Base-by-base conservation (phyloP, 202 grass and related monocot genomes). In the Digitaria exilis region DNA sequence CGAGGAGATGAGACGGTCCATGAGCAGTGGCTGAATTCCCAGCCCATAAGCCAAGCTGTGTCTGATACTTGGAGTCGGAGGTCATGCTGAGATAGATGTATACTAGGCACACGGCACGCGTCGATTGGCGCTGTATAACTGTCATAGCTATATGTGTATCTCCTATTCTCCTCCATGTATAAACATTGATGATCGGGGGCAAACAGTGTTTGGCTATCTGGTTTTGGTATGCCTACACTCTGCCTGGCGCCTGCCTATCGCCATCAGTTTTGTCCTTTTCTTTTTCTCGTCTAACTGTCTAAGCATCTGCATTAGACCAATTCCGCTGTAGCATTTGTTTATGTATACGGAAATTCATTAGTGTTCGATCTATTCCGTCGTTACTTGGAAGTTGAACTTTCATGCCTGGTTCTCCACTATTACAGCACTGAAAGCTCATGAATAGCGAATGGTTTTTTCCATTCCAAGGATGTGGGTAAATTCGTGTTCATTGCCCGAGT, bases 81-180 rank as follows among this genome's bases (percentile, higher is more conserved):
- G 82, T 24, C 68, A 45, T 60, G 83, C 57, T 69, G 68, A 76
- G 39, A n/a, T n/a, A n/a, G n/a, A 78, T 86, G 77, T 71, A 65
- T 76, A 64, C 66, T 67, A 74, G 78, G 26, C 90, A 88, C 78
- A 73, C 42, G 25, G 48, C 78, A 78, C 52, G 50, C 49, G 17
- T 66, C 61, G n/a, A 80, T 69, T 80, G 85, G 82, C 60, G 75
- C 5, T 22, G 63, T 55, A n/a, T 26, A 37, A 81, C 83, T 71
- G 44, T 46, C 28, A 51, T 14, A 55, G 11, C 44, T 43, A 58
- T 77, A 73, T 42, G 66, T 91, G 59, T 82, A 54, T 81, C 45
- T 71, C n/a, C n/a, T n/a, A n/a, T n/a, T n/a, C n/a, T n/a, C 81
- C 79, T 73, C 62, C 83, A 71, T 78, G 48, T 88, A 84, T 72